A percentile compares a stretch with the other conserved stretches of the same genome.
Conservation (phyloP, 768 basidiomycete species). For the Porphyrellus cyaneotinctus region DNA sequence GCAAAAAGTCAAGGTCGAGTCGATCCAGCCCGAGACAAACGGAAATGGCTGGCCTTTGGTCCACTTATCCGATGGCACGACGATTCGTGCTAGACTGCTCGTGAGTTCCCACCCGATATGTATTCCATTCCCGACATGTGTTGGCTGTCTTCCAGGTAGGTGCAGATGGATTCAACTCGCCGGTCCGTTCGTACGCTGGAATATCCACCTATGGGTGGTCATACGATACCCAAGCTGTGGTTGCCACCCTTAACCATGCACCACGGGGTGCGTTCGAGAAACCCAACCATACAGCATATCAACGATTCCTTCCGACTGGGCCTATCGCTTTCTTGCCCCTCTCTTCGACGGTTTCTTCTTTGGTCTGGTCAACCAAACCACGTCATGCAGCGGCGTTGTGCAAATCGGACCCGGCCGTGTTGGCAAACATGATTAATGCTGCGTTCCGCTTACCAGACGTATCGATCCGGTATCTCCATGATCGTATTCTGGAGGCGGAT, state of each 20-base stretch:
- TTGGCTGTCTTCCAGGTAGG: constrained; percentile 57
- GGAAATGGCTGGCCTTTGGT: constrained; percentile 78
- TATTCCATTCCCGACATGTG: not conserved
- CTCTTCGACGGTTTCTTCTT: constrained; percentile 69
- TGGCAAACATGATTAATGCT: constrained; percentile 80
- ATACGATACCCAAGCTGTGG: constrained; percentile 86
- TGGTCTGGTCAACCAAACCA: constrained; percentile 93
- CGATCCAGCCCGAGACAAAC: constrained; percentile 48
- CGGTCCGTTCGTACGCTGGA: constrained; percentile 80
- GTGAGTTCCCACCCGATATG: constrained; percentile 39
- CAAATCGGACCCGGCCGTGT: constrained; percentile 55
- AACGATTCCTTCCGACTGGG: constrained; percentile 91
- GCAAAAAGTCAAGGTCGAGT: constrained; percentile 71
- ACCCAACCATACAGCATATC: constrained; percentile 81
- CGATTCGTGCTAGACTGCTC: constrained; percentile 68
- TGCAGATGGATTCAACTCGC: constrained; percentile 93
- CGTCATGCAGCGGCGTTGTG: constrained; percentile 69
- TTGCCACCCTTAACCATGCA: constrained; percentile 78
- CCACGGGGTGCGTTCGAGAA: constrained; percentile 58
- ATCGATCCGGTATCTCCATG: constrained; percentile 65
- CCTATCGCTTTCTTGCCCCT: constrained; percentile 95
- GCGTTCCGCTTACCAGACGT: constrained; percentile 81
- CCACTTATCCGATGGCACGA: constrained; percentile 61
- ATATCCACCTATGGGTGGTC: constrained; percentile 90
- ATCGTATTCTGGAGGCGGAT: constrained; percentile 54